Conservation (phyloP, 2,329 filamentous ascomycete genomes). For the Aspergillus costaricaensis region DNA sequence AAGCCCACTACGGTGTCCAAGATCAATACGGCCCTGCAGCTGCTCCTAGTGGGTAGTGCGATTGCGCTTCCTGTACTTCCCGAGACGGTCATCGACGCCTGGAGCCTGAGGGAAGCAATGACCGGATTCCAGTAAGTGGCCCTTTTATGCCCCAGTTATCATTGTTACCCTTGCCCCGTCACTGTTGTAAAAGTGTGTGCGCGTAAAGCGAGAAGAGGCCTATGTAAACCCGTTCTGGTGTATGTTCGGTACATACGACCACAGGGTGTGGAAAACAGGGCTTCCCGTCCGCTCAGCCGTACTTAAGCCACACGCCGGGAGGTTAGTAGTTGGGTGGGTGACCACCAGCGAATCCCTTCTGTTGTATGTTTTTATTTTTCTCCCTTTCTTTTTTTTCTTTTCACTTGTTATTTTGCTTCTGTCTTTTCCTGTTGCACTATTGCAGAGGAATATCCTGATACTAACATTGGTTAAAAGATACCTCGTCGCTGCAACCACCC, state of each 20-base stretch:
- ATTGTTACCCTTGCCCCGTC: background rate
- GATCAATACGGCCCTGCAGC: slow-evolving; percentile 90
- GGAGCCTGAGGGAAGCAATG: slow-evolving; percentile 64
- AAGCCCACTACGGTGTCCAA: slow-evolving; percentile 50
- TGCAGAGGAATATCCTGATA: no score
- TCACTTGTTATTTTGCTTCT: no score
- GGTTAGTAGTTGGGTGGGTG: slow-evolving; percentile 53
- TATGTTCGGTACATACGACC: slow-evolving; percentile 41
- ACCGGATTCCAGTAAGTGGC: slow-evolving; percentile 47
- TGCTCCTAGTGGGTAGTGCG: slow-evolving; percentile 81
- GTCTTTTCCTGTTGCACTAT: no score
- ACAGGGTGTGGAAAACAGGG: slow-evolving; percentile 52
- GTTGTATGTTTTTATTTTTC: slow-evolving; percentile 41
- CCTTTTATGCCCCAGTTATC: background rate
- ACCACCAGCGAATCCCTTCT: slow-evolving; percentile 52
- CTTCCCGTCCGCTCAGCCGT: slow-evolving; percentile 53
- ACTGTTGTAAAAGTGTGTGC: background rate
- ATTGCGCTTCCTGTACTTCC: slow-evolving; percentile 76
- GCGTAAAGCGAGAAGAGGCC: slow-evolving; percentile 4
- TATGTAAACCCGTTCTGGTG: slow-evolving; percentile 17
- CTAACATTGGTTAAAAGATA: no score
- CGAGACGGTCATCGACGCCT: slow-evolving; percentile 55
- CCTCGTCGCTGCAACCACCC: slow-evolving; percentile 81
- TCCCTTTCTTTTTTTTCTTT: background rate
- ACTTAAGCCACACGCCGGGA: slow-evolving; percentile 51